Conservation (phyloP, 1,139 yeast species). For the Yamadazyma siamensis region DNA sequence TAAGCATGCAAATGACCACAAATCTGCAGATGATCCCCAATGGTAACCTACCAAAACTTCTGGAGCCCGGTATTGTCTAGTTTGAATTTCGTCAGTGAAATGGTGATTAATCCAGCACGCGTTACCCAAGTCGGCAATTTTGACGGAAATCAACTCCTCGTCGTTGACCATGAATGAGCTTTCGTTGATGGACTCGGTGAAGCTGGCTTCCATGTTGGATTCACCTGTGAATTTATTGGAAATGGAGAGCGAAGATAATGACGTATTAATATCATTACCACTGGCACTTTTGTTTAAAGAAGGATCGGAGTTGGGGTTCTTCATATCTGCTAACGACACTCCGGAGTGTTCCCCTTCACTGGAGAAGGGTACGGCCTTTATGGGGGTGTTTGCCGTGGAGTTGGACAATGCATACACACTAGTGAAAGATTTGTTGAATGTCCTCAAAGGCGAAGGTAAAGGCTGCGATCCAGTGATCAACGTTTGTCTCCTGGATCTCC, state of each 20-base stretch:
- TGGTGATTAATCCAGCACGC: conserved; percentile 51
- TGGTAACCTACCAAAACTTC: conserved; percentile 47
- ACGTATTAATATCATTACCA: conserved; percentile 25
- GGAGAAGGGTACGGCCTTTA: conserved; percentile 18
- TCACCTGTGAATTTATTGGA: conserved; percentile 17
- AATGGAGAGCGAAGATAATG: conserved; percentile 44
- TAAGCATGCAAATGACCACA: conserved; percentile 49
- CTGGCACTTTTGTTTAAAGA: conserved; percentile 5
- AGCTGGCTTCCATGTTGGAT: conserved; percentile 17
- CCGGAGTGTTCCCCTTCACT: conserved; percentile 9
- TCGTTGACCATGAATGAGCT: conserved; percentile 31
- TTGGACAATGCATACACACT: conserved; percentile 37
- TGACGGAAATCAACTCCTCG: conserved; percentile 46
- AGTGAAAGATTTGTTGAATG: conserved; percentile 38
- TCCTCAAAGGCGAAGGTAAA: conserved; percentile 69
- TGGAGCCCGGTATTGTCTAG: conserved; percentile 48
- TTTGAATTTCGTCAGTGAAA: conserved; percentile 50
- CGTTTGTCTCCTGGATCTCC: conserved; percentile 69
- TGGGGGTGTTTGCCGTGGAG: conserved; percentile 44
- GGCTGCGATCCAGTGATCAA: conserved; percentile 86
- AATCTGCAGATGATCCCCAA: conserved; percentile 50
- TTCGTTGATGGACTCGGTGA: conserved; percentile 15
- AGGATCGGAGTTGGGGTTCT: conserved; percentile 10
- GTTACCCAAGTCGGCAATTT: conserved; percentile 50
- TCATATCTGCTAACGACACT: conserved; percentile 12